Evolutionary conservation across 179 eudicot species (phyloP), one percentile per base, ranked within the genome.

Genomic region (Drosera spatulata): DNA sequence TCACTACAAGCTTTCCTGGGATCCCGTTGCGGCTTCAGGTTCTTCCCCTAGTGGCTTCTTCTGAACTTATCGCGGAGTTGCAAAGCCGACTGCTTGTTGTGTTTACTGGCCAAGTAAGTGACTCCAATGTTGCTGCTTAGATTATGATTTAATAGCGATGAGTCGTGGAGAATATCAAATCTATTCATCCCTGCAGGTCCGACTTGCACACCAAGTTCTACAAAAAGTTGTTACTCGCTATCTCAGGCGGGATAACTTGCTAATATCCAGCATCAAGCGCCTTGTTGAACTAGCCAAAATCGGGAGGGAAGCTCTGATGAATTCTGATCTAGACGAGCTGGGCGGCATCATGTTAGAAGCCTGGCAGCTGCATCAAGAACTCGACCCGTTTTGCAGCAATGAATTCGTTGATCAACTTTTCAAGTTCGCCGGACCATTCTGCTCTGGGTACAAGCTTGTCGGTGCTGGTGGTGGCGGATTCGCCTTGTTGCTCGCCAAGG

Each of bases 391-490:
- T 55, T 93, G 96, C 68, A 89, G 96, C 68, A 86, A 89, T 40
- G 83, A 80, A 64, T 73, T 74, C 45, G 93, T 93, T 7, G 99
- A 91, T 65, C 73, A 66, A 57, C 78, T 93, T 9, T 93, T 93
- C 62, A 80, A 87, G 42, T 77, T 85, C 62, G 76, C 83, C 3
- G 82, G 86, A 10, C 82, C 73, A 4, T 87, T 75, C 63, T 94
- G 99, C 59, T 76, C 78, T 39, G n/a, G 99, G 10, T 87, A 81
- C 85, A 94, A 94, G 73, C 99, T 94, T 39, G 97, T 94, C n/a
- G 58, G 99, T 60, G 99, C 99, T 62, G 99, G 99, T 22, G 97
- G 97, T 56, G 99, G 99, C 0, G 99, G 99, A 13, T 94, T 94
- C 58, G 99, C 99, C 1, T 75, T 90, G 66, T 65, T 94, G 72